Evolutionary conservation across 1,284 basidiomycete species (phyloP).

Genomic region (Leccinum ponderosum): DNA sequence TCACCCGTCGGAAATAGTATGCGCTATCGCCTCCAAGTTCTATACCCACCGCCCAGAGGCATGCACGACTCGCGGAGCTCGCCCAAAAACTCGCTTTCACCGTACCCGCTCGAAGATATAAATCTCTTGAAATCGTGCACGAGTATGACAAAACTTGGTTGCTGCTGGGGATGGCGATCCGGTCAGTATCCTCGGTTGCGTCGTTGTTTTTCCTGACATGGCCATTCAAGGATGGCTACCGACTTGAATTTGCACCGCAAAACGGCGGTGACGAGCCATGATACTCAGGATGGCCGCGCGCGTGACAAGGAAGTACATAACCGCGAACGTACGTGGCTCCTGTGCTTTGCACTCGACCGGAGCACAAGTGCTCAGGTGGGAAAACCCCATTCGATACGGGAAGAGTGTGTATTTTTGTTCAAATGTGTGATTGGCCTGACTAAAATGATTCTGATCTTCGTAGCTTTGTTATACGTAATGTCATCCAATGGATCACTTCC

Average conservation of each 20-base stretch:
- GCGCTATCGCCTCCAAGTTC: constrained; percentile 91
- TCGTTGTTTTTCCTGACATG: constrained; percentile 8
- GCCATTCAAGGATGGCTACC: constrained; percentile 77
- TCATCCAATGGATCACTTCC: constrained; percentile 68
- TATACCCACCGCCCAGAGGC: constrained; percentile 82
- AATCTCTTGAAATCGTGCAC: constrained; percentile 94
- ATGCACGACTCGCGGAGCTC: constrained; percentile 77
- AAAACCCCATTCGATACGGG: constrained; percentile 82
- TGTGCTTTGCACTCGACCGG: constrained; percentile 89
- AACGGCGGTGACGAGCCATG: constrained; percentile 65
- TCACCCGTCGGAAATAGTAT: constrained; percentile 54
- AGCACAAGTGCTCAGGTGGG: constrained; percentile 94
- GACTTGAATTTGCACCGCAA: constrained; percentile 96
- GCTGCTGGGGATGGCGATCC: constrained; percentile 82
- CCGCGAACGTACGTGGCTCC: constrained; percentile 91
- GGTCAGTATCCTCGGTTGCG: constrained; percentile 41
- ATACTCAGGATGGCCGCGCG: constrained; percentile 72
- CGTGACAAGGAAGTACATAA: constrained; percentile 87
- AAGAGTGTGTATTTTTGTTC: constrained; percentile 63
- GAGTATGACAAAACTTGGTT: constrained; percentile 98
- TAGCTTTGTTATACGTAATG: constrained; percentile 88
- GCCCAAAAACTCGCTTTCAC: constrained; percentile 92
- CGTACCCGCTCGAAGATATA: constrained; percentile 84
- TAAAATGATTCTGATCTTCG: constrained; percentile 2
- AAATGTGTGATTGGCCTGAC: not conserved